Evolutionary conservation across 1,284 basidiomycete genomes (phyloP), one percentile per base, ranked within the genome.

Genomic region (Papiliotrema fonsecae): DNA sequence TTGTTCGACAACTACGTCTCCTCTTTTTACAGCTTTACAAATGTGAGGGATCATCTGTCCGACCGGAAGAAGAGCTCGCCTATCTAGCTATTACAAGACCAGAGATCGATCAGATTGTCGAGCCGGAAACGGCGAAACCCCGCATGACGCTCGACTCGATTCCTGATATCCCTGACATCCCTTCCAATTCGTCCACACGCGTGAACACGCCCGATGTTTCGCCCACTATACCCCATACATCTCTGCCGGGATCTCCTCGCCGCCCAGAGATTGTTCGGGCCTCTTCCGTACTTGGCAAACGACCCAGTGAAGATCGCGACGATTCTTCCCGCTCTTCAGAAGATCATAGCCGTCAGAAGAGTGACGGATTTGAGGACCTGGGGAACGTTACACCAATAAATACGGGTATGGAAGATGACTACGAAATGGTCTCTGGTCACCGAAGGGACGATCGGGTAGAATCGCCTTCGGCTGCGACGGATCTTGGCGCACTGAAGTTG

Each of bases 81-180:
- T 69, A 71, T 18, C 60, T 74, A 1, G 72, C 72, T n/a, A 70
- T 72, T 45, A 67, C 65, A 6, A 59, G 65, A 27, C 65, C 65
- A 0, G 63, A 67, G 37, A 52, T 62, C 19, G 62, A 65, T 38
- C 43, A 55, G 16, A 57, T 62, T 6, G 57, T 62, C 9, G 56
- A 61, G 27, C 56, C 57, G 6, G 27, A 45, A 30, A 31, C 49
- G 25, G 46, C 37, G 9, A 25, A 22, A 19, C 30, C 38, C 11
- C 30, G 30, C 27, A 21, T 45, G 25, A 51, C 50, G 1, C 26
- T 64, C 18, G 52, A 55, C 10, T 47, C 58, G 37, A 54, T 64
- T 5, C 62, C 59, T 6, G 42, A 53, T 21, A 54, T 64, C 6
- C 62, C 59, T 6, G 42, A 53, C 19, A 42, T 61, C 11, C 39